Conservation (phyloP, 2,329 filamentous ascomycete species). For the Arthrocladium fulminans region DNA sequence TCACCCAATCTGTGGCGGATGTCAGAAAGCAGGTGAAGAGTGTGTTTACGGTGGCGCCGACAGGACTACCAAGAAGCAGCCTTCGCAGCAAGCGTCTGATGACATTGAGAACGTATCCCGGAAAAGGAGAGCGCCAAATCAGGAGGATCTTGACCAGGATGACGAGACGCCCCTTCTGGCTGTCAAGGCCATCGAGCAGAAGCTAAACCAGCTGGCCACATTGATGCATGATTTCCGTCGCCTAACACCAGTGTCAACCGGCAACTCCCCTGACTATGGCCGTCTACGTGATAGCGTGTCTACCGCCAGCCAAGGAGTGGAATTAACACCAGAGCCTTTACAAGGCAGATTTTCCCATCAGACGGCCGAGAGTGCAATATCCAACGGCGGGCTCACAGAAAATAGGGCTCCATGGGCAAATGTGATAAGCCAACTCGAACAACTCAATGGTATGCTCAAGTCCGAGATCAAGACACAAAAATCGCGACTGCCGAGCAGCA, state of each 20-base stretch:
- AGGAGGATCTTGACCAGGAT: not conserved
- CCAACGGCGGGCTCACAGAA: not conserved
- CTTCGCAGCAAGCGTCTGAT: not conserved
- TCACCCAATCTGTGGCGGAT: constrained; percentile 39
- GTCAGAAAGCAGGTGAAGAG: constrained; percentile 34
- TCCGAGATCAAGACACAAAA: constrained; percentile 1
- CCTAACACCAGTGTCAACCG: not conserved
- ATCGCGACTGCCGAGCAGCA: not conserved
- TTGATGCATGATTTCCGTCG: constrained; percentile 3
- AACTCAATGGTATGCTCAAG: constrained; percentile 17
- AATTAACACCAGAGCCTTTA: too few species aligned
- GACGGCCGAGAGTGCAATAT: not conserved
- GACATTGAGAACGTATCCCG: not conserved
- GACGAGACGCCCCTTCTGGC: not conserved
- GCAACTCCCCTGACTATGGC: not conserved
- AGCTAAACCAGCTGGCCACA: constrained; percentile 2
- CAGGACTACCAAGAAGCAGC: not conserved
- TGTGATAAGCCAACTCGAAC: constrained; percentile 12
- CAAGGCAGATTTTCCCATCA: not conserved
- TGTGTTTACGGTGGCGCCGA: constrained; percentile 34
- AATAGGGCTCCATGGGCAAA: not conserved
- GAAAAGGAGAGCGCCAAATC: not conserved
- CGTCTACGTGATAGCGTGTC: not conserved
- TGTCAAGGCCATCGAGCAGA: not conserved
- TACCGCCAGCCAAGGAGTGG: not conserved